Percentiles rank a stretch among this genome's conserved stretches.
These are phyloP conservation scores for Xylaria palmicola DNA, from an alignment of 495 filamentous ascomycete genomes.

Conservation along the genomic window DNA sequence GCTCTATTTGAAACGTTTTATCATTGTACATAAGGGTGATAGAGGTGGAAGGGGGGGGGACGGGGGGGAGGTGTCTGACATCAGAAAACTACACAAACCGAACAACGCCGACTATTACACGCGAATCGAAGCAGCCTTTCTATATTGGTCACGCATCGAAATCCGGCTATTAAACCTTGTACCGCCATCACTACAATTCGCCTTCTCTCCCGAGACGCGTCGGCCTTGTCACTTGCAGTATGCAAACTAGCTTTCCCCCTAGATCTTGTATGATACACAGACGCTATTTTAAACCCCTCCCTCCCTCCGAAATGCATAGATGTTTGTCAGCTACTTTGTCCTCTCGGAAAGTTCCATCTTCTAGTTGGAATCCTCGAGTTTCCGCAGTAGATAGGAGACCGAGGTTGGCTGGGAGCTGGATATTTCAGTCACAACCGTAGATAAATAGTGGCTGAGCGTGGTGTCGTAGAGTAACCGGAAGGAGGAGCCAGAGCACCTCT, in stretches of 20 bases:
- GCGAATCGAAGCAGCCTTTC: not conserved
- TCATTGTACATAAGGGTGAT: slow-evolving; percentile 25
- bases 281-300: slow-evolving; percentile 6
- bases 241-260: slow-evolving; percentile 2
- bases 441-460: slow-evolving; percentile 84
- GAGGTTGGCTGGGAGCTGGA: slow-evolving; percentile 84
- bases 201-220: not conserved
- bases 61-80: not conserved
- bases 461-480: slow-evolving; percentile 92
- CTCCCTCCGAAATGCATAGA: slow-evolving; percentile 10
- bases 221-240: not conserved
- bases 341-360: slow-evolving; percentile 15
- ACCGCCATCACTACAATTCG: not conserved
- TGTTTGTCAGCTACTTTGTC: not conserved
- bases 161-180: not conserved
- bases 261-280: slow-evolving; percentile 16
- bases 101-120: not conserved
- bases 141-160: not conserved
- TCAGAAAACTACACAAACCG: not conserved
- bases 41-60: slow-evolving; percentile 8
- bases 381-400: slow-evolving; percentile 57
- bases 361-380: slow-evolving; percentile 49
- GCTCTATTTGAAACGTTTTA: no score
- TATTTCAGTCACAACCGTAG: slow-evolving; percentile 88
- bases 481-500: slow-evolving; percentile 53